These are phyloP conservation scores for Pichia eremophila DNA, from an alignment of 805 yeast species.

Conservation along the genomic window DNA sequence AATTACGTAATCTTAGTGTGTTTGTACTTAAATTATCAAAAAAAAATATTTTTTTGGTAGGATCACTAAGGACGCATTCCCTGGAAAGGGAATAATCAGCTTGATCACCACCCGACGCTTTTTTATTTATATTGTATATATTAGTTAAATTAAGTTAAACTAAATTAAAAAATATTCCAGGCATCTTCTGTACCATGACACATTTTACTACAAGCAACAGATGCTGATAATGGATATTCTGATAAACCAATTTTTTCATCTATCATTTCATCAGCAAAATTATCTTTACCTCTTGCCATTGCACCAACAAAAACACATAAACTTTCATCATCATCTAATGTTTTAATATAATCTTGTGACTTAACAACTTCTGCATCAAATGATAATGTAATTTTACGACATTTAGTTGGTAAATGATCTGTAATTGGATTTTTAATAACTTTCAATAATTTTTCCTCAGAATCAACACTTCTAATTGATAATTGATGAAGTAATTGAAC, in stretches of 20 bases:
- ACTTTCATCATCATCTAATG: constrained; percentile 80
- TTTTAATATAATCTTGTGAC: constrained; percentile 79
- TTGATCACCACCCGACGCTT: too few relatives aligned
- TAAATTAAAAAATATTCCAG: constrained; percentile 60
- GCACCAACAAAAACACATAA: constrained; percentile 98
- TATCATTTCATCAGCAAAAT: constrained; percentile 92
- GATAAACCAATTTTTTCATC: constrained; percentile 96
- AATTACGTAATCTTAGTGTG: too few relatives aligned
- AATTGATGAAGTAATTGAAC: constrained; percentile 90
- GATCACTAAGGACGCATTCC: too few relatives aligned
- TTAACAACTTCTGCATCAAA: constrained; percentile 84
- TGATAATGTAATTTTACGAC: constrained; percentile 86
- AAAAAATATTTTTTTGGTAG: too few relatives aligned
- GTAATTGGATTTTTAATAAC: constrained; percentile 96
- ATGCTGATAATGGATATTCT: constrained; percentile 90
- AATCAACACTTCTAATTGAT: constrained; percentile 87
- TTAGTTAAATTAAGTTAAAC: neutral
- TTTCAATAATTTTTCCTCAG: constrained; percentile 86
- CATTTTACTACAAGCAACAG: constrained; percentile 96
- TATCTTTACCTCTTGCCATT: constrained; percentile 97
- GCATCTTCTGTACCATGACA: constrained; percentile 99
- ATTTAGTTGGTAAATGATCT: constrained; percentile 92
- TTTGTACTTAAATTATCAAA: too few relatives aligned
- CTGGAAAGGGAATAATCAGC: too few relatives aligned
- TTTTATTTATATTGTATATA: too few relatives aligned